Evolutionary conservation across 768 basidiomycete genomes (phyloP).

Genomic region (Mycena maculata): DNA sequence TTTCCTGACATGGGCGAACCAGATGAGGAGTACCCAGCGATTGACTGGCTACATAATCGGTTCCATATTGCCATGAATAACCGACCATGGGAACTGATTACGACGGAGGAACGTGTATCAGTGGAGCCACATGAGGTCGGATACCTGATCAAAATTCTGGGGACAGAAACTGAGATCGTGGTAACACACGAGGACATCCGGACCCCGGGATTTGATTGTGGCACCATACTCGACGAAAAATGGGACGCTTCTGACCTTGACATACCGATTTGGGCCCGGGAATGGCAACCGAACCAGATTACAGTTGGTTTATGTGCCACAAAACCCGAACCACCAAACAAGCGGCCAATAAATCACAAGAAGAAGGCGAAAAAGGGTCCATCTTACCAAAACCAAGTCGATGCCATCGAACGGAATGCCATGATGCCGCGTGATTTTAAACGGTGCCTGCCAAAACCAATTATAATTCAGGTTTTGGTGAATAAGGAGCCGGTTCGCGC

Average conservation of each 20-base stretch:
- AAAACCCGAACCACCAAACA: background rate
- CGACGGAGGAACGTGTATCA: background rate
- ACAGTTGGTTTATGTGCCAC: slow-evolving; percentile 4
- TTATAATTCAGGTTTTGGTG: too few relatives aligned
- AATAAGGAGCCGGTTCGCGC: too few relatives aligned
- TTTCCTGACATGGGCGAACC: slow-evolving; percentile 4
- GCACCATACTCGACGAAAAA: background rate
- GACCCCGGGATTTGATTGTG: background rate
- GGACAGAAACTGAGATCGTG: background rate
- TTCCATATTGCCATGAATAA: slow-evolving; percentile 9
- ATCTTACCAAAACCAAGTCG: slow-evolving; percentile 8
- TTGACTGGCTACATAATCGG: background rate
- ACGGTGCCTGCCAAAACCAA: too few relatives aligned
- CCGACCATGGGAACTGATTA: slow-evolving; percentile 1
- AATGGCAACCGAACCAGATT: background rate
- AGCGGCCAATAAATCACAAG: background rate
- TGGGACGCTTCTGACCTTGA: slow-evolving; percentile 21
- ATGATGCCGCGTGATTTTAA: slow-evolving; percentile 22
- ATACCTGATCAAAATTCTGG: slow-evolving; percentile 4
- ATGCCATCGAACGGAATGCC: slow-evolving; percentile 12
- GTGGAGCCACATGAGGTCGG: background rate
- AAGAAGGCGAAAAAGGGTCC: background rate
- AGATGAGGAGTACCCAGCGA: background rate
- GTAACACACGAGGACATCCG: background rate
- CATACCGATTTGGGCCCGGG: background rate